Conservation (phyloP, 1,139 yeast genomes). For the Debaryomyces sp. region DNA sequence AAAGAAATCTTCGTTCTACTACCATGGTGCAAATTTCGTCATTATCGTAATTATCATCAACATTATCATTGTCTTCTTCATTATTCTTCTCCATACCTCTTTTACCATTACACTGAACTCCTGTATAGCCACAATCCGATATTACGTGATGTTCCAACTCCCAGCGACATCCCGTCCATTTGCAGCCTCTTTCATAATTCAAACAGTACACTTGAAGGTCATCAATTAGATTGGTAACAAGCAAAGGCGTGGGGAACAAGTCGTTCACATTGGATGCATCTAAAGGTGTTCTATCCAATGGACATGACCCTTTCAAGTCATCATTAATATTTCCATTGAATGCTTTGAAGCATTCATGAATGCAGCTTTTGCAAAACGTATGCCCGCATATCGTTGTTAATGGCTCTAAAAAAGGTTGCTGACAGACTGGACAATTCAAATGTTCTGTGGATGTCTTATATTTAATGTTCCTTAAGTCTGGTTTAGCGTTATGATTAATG, state of each 20-base stretch:
- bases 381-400: constrained; percentile 62
- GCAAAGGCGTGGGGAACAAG: constrained; percentile 62
- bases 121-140: constrained; percentile 53
- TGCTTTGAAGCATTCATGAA: constrained; percentile 49
- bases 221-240: constrained; percentile 62
- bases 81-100: constrained; percentile 12
- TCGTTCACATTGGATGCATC: constrained; percentile 41
- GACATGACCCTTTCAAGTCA: constrained; percentile 48
- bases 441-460: constrained; percentile 52
- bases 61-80: constrained; percentile 6
- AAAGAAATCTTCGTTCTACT: constrained; percentile 26
- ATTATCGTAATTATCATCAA: constrained; percentile 7
- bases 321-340: constrained; percentile 11
- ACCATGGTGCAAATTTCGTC: constrained; percentile 18
- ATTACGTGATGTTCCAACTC: constrained; percentile 54
- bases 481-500: constrained; percentile 18
- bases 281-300: constrained; percentile 61
- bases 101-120: constrained; percentile 46
- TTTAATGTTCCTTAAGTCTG: constrained; percentile 37
- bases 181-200: constrained; percentile 57
- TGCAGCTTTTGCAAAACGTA: constrained; percentile 57
- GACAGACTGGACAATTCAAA: constrained; percentile 59
- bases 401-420: constrained; percentile 57
- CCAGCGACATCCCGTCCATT: constrained; percentile 64
- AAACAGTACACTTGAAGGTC: constrained; percentile 62